These are phyloP conservation scores for Neopestalotiopsis sp. DNA, from an alignment of 2,329 filamentous ascomycete species.

Conservation along the genomic window DNA sequence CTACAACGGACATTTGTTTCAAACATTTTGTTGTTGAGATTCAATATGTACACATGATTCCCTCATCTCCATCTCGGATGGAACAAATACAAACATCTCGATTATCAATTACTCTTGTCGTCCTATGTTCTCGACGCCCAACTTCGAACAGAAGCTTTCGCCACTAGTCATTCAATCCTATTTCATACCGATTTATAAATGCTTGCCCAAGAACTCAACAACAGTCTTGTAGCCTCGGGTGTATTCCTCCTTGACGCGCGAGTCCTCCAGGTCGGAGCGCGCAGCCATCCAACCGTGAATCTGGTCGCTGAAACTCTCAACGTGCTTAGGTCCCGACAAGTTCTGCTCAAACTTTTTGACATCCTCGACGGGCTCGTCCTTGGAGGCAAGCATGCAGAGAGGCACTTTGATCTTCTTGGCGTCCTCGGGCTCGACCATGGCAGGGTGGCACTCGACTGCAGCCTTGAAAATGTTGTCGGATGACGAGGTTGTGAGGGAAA, in stretches of 20 bases:
- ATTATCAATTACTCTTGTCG: too few species aligned
- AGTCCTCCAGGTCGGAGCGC: slow-evolving; percentile 61
- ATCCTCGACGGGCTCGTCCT: slow-evolving; percentile 62
- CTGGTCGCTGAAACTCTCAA: slow-evolving; percentile 71
- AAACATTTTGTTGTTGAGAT: too few species aligned
- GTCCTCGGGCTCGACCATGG: slow-evolving; percentile 68
- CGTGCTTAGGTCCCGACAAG: slow-evolving; percentile 60
- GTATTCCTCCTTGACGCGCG: slow-evolving; percentile 65
- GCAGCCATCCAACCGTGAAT: slow-evolving; percentile 79
- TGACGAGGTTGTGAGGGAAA: slow-evolving; percentile 54
- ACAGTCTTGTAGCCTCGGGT: slow-evolving; percentile 65
- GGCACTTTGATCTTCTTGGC: slow-evolving; percentile 65
- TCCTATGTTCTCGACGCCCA: not conserved
- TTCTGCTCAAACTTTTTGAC: slow-evolving; percentile 61
- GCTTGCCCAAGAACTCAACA: slow-evolving; percentile 61
- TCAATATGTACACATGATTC: too few species aligned
- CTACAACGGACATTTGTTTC: too few species aligned
- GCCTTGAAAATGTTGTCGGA: slow-evolving; percentile 60
- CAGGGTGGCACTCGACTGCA: slow-evolving; percentile 60
- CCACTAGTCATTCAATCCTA: too few species aligned
- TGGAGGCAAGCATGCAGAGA: slow-evolving; percentile 66
- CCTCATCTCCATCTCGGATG: too few species aligned
- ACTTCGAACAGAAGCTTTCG: too few species aligned
- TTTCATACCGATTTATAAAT: slow-evolving; percentile 35
- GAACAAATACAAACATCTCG: too few species aligned